A percentile compares a stretch with the other conserved stretches of the same genome.
These are phyloP conservation scores for Phytophthora constricta DNA, from an alignment of 352 stramenopile species.

Conservation along the genomic window DNA sequence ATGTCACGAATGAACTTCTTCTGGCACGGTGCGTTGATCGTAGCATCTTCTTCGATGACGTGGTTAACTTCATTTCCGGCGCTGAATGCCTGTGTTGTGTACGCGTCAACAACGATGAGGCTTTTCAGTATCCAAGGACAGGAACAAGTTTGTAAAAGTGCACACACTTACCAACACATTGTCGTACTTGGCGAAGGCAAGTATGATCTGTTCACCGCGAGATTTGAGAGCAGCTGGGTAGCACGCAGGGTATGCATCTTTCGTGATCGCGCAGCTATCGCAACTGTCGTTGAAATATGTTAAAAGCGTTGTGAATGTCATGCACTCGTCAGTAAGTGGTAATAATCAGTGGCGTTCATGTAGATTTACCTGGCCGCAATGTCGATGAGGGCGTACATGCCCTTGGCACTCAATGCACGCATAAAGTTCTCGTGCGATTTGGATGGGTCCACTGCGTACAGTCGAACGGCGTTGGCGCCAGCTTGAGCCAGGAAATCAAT, in stretches of 20 bases:
- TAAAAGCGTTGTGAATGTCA: too few relatives aligned
- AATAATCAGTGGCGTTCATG: too few relatives aligned
- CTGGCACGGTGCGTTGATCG: constrained; percentile 82
- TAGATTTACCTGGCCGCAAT: too few relatives aligned
- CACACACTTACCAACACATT: too few relatives aligned
- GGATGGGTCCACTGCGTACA: constrained; percentile 82
- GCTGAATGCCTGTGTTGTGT: too few relatives aligned
- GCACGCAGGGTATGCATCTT: constrained; percentile 51
- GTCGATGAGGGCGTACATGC: constrained; percentile 85
- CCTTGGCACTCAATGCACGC: constrained; percentile 72
- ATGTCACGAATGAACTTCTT: constrained; percentile 92
- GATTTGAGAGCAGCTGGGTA: constrained; percentile 75
- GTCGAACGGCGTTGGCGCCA: constrained; percentile 75
- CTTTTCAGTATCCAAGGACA: too few relatives aligned
- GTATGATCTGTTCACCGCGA: constrained; percentile 82
- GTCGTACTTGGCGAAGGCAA: constrained; percentile 80
- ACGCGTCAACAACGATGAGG: too few relatives aligned
- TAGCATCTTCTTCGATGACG: constrained; percentile 43
- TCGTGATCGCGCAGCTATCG: constrained; percentile 68
- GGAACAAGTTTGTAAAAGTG: too few relatives aligned
- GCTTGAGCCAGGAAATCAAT: constrained; percentile 71
- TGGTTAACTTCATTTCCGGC: constrained; percentile 88
- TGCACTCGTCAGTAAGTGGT: too few relatives aligned
- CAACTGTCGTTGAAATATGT: too few relatives aligned
- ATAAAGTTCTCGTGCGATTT: constrained; percentile 85